A percentile compares a stretch with the other conserved stretches of the same genome.
These are phyloP conservation scores for Nakataea oryzae DNA, from an alignment of 2,329 filamentous ascomycete species.

Conservation along the genomic window DNA sequence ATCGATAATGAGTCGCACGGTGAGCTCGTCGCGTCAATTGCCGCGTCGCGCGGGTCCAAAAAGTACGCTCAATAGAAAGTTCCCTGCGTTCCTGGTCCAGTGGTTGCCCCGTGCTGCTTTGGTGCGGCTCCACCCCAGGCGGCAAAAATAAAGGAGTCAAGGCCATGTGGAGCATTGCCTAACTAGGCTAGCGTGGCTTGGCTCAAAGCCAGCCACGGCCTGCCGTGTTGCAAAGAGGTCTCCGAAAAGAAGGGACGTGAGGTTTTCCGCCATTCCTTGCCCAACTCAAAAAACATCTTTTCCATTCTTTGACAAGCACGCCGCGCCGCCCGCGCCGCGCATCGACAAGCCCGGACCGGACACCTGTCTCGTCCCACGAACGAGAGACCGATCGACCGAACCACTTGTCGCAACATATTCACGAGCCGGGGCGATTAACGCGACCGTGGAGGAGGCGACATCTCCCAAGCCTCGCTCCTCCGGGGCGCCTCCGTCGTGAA, in stretches of 20 bases:
- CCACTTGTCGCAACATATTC: background rate
- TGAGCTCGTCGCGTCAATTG: background rate
- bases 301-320: constrained; percentile 3
- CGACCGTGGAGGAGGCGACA: constrained; percentile 3
- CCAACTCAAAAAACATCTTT: constrained; percentile 3
- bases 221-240: background rate
- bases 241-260: constrained; percentile 17
- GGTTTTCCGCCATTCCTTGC: constrained; percentile 29
- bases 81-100: too few relatives aligned
- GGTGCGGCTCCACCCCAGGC: background rate
- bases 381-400: constrained; percentile 1
- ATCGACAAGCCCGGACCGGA: constrained; percentile 18
- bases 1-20: background rate
- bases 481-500: constrained; percentile 2
- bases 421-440: constrained; percentile 3
- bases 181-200: background rate
- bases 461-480: constrained; percentile 4
- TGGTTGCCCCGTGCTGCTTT: background rate
- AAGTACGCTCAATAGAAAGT: background rate
- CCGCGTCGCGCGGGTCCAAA: too few relatives aligned
- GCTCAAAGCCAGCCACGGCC: background rate
- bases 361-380: background rate
- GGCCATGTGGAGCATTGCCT: background rate
- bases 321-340: constrained; percentile 31
- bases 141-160: background rate